A percentile compares a stretch with the other conserved stretches of the same genome.
Evolutionary conservation across 306 rosid species (phyloP).

Genomic region (Acacia melanoxylon): DNA sequence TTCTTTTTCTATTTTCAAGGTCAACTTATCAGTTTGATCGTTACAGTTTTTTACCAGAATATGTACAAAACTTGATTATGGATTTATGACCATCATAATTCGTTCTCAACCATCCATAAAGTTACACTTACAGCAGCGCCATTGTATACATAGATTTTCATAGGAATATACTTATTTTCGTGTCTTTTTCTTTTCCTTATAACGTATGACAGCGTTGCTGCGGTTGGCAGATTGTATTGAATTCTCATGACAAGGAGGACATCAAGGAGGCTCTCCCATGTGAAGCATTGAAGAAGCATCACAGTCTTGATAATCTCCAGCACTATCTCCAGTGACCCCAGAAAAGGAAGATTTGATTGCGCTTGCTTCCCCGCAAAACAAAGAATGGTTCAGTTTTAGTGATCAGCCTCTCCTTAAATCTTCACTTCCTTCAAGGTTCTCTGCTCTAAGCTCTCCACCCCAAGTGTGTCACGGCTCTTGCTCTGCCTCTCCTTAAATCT

Average conservation of each 20-base stretch:
- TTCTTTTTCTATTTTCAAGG: background rate
- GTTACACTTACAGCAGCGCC: conserved; percentile 4
- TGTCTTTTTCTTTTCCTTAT: conserved; percentile 91
- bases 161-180: conserved; percentile 61
- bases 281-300: conserved; percentile 82
- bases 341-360: conserved; percentile 81
- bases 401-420: conserved; percentile 34
- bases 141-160: conserved; percentile 9
- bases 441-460: no score
- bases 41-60: conserved; percentile 11
- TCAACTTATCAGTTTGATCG: background rate
- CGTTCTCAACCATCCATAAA: background rate
- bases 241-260: conserved; percentile 68
- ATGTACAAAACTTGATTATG: conserved; percentile 7
- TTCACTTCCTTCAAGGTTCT: no score
- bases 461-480: no score
- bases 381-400: conserved; percentile 78
- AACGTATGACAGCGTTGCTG: conserved; percentile 85
- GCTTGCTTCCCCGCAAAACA: conserved; percentile 55
- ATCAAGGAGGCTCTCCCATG: conserved; percentile 95
- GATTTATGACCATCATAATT: background rate
- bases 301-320: conserved; percentile 84
- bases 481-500: conserved; percentile 21
- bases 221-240: conserved; percentile 79
- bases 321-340: conserved; percentile 62